Conservation (phyloP, 2,329 filamentous ascomycete genomes). For the Trematosphaeria pertusa region DNA sequence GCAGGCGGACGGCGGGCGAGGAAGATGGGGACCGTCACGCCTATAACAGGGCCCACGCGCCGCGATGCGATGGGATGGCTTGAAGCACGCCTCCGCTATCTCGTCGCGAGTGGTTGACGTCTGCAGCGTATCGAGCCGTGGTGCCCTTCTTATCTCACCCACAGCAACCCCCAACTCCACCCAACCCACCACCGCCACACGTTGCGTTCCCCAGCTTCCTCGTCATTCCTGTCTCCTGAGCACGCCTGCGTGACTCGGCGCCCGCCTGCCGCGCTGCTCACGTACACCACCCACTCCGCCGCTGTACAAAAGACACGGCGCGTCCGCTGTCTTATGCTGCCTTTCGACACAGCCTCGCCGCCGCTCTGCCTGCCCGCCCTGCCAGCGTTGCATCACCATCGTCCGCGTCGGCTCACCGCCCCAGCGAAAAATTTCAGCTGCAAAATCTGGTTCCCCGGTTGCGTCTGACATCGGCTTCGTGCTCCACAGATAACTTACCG, state of each 20-base stretch:
- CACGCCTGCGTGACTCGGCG: background rate
- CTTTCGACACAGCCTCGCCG: conserved; percentile 8
- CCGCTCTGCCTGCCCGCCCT: background rate
- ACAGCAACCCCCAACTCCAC: background rate
- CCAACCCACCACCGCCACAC: background rate
- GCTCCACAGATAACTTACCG: background rate
- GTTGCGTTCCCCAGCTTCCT: background rate
- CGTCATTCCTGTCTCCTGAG: background rate
- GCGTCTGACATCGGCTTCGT: conserved; percentile 4
- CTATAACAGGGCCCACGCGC: background rate
- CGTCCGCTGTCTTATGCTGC: conserved; percentile 3
- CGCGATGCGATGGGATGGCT: too few species aligned
- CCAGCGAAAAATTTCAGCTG: conserved; percentile 10
- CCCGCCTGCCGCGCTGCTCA: background rate
- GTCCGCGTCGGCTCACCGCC: conserved; percentile 10
- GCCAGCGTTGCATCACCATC: conserved; percentile 6
- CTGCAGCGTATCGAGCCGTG: too few species aligned
- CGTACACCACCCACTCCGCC: conserved; percentile 3
- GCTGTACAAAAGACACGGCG: background rate
- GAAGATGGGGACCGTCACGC: too few species aligned
- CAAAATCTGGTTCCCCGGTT: conserved; percentile 9
- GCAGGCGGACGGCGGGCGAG: background rate
- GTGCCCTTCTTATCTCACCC: background rate
- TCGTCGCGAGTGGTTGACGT: too few species aligned
- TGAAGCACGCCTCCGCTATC: too few species aligned